Evolutionary conservation across 2,329 filamentous ascomycete species (phyloP).

Genomic region (Cytospora piceae): DNA sequence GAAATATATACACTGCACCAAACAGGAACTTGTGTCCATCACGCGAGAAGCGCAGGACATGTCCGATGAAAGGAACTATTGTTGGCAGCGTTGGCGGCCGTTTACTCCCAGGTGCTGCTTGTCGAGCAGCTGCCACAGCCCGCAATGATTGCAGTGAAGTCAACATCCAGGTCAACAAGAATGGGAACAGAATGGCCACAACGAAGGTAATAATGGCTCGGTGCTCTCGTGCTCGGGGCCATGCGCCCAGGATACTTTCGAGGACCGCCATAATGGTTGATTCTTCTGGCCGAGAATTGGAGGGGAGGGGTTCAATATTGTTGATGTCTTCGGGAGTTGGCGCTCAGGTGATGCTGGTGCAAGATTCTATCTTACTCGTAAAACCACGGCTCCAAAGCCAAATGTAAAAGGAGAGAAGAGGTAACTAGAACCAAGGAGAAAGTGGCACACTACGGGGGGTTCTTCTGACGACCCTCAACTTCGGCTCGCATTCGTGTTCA

Average conservation of each 20-base stretch:
- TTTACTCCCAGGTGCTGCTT: constrained; percentile 5
- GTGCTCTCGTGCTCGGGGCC: background rate
- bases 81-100: constrained; percentile 7
- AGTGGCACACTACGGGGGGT: background rate
- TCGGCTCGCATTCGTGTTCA: background rate
- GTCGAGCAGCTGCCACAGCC: constrained; percentile 4
- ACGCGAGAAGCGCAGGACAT: constrained; percentile 2
- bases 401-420: background rate
- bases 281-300: background rate
- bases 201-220: background rate
- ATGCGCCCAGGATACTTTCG: constrained; percentile 2
- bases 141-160: constrained; percentile 1
- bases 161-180: constrained; percentile 2
- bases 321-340: background rate
- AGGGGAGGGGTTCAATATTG: too few species aligned
- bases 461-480: background rate
- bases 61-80: constrained; percentile 2
- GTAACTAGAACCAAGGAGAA: background rate
- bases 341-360: background rate
- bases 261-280: constrained; percentile 2
- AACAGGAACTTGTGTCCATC: constrained; percentile 10
- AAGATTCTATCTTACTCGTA: background rate
- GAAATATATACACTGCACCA: constrained; percentile 7
- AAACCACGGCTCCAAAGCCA: background rate
- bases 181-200: constrained; percentile 2